Evolutionary conservation across 805 yeast species (phyloP), one percentile per base, ranked within the genome.

Genomic region (Starmerella cellae): DNA sequence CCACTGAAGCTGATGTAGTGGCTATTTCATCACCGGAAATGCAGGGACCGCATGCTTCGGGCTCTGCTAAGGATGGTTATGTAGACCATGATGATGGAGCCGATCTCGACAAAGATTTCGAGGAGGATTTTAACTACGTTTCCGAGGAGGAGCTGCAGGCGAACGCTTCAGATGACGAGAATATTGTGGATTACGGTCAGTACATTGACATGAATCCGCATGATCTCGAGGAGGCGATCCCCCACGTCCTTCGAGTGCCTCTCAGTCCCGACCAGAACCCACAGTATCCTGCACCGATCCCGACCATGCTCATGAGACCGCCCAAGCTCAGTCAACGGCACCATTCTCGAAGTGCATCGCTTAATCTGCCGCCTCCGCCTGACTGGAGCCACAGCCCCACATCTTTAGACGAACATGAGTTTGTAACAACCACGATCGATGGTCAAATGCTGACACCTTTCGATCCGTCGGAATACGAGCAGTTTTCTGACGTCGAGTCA

Each of bases 221-320:
- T n/a, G 36, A 33, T 21, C 23, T 28, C 26, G 4, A 35, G 14
- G 42, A 34, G 11, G 21, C 33, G 18, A 17, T 38, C 27, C 26
- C 35, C 22, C 16, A 29, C 18, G n/a, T 17, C 11, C 13, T 20
- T 35, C 35, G 39, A 16, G 10, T 13, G 21, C 30, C 23, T 9
- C 14, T 9, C 13, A 9, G 5, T 5, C 35, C 22, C 30, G 4
- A 18, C 9, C 9, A 16, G 18, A 21, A 16, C 29, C 22, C 43
- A 2, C 50, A 44, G 39, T 61, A 61, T 34, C 65, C 65, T 3
- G 61, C 65, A 3, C 65, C 64, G 2, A 51, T 61, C 9, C 66
- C 66, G 10, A 41, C 48, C n/a, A 51, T 50, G 44, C 52, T 61
- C 14, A 47, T 51, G 23, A 53, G 59, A 4, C 66, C 66, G 10